Percentiles rank a stretch among this genome's conserved stretches.
Conservation (phyloP, 345 rosid species). For the Bruguiera gymnorhiza region DNA sequence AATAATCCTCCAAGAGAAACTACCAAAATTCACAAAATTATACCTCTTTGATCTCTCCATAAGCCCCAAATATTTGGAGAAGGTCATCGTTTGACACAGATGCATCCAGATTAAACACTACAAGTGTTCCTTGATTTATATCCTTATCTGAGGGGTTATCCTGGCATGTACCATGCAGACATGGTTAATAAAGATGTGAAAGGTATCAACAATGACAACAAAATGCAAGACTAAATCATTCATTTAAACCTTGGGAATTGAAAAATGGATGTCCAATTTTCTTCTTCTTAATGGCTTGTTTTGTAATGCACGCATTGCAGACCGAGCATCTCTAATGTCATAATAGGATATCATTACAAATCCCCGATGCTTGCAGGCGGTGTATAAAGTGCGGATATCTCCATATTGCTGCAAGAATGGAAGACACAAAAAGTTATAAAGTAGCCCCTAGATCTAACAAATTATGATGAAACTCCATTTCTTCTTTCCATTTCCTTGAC, state of each 20-base stretch:
- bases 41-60: conserved; percentile 97
- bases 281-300: conserved; percentile 86
- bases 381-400: conserved; percentile 83
- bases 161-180: conserved; percentile 32
- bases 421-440: background rate
- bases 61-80: conserved; percentile 67
- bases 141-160: conserved; percentile 97
- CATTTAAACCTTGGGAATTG: conserved; percentile 87
- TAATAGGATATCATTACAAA: conserved; percentile 96
- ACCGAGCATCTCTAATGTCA: conserved; percentile 86
- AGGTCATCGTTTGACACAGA: conserved; percentile 86
- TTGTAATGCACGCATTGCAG: conserved; percentile 89
- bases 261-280: conserved; percentile 89
- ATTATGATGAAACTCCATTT: too few relatives aligned
- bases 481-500: too few relatives aligned
- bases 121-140: conserved; percentile 91
- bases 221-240: background rate
- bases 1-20: conserved; percentile 1
- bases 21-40: background rate
- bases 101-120: conserved; percentile 84
- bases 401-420: conserved; percentile 70
- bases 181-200: conserved; percentile 12
- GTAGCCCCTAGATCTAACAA: too few relatives aligned
- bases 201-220: conserved; percentile 2
- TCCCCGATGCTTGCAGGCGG: conserved; percentile 95